A percentile compares a stretch with the other conserved stretches of the same genome.
Evolutionary conservation across 2,329 filamentous ascomycete genomes (phyloP).

Genomic region (Elsinoe australis): DNA sequence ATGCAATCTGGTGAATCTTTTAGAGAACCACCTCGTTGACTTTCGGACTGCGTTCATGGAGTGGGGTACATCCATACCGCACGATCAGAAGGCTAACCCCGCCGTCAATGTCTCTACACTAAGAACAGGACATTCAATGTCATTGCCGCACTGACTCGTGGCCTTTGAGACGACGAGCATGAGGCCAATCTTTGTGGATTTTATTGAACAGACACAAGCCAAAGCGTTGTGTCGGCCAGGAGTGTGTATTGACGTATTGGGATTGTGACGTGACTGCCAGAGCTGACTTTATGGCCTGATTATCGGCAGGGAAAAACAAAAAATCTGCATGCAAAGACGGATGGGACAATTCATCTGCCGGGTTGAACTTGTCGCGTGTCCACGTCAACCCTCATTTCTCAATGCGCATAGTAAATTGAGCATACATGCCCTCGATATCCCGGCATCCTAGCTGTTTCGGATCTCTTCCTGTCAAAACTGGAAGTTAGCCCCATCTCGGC

Average conservation of each 20-base stretch:
- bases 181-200: constrained; percentile 1
- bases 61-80: too few species aligned
- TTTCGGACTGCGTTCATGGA: too few species aligned
- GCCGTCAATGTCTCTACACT: neutral
- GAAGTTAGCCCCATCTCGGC: constrained; percentile 3
- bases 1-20: too few species aligned
- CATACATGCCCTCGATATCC: constrained; percentile 37
- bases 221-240: neutral
- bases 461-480: constrained; percentile 27
- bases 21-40: too few species aligned
- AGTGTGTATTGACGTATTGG: constrained; percentile 2
- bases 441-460: constrained; percentile 51
- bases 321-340: constrained; percentile 4
- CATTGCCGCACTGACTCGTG: neutral
- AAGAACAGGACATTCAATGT: neutral
- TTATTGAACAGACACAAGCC: constrained; percentile 3
- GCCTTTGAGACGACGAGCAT: constrained; percentile 1
- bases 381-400: constrained; percentile 4
- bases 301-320: constrained; percentile 6
- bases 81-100: neutral
- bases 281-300: constrained; percentile 8
- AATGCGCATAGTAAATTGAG: constrained; percentile 5
- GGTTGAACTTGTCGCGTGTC: constrained; percentile 2
- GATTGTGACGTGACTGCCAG: constrained; percentile 7
- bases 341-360: constrained; percentile 1